These are phyloP conservation scores for Aphanoascus verrucosus DNA, from an alignment of 2,329 filamentous ascomycete species.

Conservation along the genomic window DNA sequence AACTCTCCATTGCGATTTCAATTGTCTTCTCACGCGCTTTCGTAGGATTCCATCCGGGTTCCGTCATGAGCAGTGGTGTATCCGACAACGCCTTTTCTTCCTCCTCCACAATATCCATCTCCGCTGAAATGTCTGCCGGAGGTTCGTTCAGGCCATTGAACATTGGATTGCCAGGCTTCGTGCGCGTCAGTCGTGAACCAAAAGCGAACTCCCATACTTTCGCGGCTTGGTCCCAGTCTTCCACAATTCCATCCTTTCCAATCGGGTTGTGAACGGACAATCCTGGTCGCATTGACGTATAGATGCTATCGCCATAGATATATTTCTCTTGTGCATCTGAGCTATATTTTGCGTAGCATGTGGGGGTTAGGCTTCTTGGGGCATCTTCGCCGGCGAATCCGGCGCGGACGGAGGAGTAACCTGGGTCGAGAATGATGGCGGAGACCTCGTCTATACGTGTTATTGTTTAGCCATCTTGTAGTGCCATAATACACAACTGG, in stretches of 20 bases:
- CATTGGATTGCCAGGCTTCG: conserved; percentile 56
- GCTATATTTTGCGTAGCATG: conserved; percentile 64
- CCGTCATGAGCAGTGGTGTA: conserved; percentile 84
- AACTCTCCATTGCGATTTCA: conserved; percentile 93
- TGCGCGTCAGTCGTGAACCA: conserved; percentile 73
- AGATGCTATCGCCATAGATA: conserved; percentile 81
- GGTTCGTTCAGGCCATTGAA: conserved; percentile 71
- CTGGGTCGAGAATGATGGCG: conserved; percentile 89
- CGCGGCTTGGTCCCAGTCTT: conserved; percentile 89
- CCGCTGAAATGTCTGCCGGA: conserved; percentile 48
- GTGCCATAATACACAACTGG: neutral
- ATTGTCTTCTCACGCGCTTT: conserved; percentile 90
- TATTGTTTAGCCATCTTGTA: neutral
- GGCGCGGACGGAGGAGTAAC: conserved; percentile 80
- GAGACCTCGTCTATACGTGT: conserved; percentile 76
- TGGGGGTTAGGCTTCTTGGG: conserved; percentile 84
- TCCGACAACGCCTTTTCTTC: conserved; percentile 73
- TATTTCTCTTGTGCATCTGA: conserved; percentile 45
- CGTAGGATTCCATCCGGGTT: conserved; percentile 80
- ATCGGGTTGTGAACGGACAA: conserved; percentile 89
- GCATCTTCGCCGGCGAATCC: conserved; percentile 97
- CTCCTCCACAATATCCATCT: conserved; percentile 50
- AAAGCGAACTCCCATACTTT: conserved; percentile 90
- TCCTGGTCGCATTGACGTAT: conserved; percentile 62
- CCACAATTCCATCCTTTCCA: conserved; percentile 75